A percentile compares a stretch with the other conserved stretches of the same genome.
Evolutionary conservation across 2,329 filamentous ascomycete genomes (phyloP).

Genomic region (Neopestalotiopsis sp.): DNA sequence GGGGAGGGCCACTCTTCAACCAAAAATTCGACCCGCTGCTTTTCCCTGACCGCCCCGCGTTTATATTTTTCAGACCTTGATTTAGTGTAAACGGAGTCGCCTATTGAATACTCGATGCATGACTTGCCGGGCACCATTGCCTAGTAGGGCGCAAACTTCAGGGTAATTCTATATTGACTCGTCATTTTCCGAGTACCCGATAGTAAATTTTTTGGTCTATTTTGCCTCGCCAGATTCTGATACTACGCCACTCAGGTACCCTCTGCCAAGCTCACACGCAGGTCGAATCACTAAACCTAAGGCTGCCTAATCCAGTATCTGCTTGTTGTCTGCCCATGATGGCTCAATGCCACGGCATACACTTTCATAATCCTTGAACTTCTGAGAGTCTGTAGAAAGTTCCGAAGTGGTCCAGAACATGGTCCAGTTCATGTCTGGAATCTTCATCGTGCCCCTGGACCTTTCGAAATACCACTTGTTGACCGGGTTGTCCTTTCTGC

Average conservation of each 20-base stretch:
- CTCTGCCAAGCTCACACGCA: not conserved
- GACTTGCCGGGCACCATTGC: slow-evolving; percentile 7
- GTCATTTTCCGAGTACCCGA: not conserved
- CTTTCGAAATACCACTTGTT: slow-evolving; percentile 99
- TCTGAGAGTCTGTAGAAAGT: slow-evolving; percentile 58
- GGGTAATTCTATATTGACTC: not conserved
- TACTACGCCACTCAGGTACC: not conserved
- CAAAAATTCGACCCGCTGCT: slow-evolving; percentile 14
- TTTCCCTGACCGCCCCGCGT: slow-evolving; percentile 24
- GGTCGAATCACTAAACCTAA: not conserved
- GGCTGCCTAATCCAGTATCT: slow-evolving; percentile 57
- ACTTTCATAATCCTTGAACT: slow-evolving; percentile 72
- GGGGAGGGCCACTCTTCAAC: slow-evolving; percentile 26
- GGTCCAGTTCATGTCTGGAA: slow-evolving; percentile 85
- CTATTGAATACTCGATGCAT: not conserved
- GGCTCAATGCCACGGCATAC: slow-evolving; percentile 72
- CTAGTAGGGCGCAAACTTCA: not conserved
- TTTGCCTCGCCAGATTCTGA: not conserved
- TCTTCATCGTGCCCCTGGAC: slow-evolving; percentile 80
- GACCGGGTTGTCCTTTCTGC: slow-evolving; percentile 87
- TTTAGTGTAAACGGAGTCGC: not conserved
- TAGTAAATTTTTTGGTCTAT: not conserved
- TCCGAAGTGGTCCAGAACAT: slow-evolving; percentile 96
- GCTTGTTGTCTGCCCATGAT: slow-evolving; percentile 66
- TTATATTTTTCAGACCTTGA: not conserved